Evolutionary conservation across 2,329 filamentous ascomycete genomes (phyloP).

Genomic region (Arthrocladium fulminans): DNA sequence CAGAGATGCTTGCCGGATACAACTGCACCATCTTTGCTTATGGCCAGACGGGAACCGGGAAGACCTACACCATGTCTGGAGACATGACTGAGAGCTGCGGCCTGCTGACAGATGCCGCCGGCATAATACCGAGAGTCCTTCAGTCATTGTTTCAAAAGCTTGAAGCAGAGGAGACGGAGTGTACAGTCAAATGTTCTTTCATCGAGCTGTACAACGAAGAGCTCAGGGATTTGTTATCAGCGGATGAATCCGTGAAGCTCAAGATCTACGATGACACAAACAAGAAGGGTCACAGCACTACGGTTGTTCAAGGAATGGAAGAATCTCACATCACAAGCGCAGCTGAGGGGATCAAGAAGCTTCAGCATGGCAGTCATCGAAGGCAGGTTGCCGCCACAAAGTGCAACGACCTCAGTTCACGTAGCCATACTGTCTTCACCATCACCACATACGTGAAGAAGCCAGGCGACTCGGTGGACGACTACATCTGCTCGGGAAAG

Average conservation of each 20-base stretch:
- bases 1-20: constrained; percentile 91
- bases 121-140: constrained; percentile 87
- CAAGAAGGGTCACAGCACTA: constrained; percentile 74
- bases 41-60: constrained; percentile 93
- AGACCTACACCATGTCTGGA: constrained; percentile 98
- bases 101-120: constrained; percentile 79
- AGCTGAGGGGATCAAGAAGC: constrained; percentile 73
- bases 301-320: constrained; percentile 94
- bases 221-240: constrained; percentile 74
- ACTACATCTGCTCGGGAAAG: constrained; percentile 84
- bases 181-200: constrained; percentile 92
- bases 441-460: constrained; percentile 87
- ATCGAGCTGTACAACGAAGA: constrained; percentile 99
- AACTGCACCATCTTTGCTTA: constrained; percentile 99
- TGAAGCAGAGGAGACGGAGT: constrained; percentile 68
- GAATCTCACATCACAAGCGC: constrained; percentile 86
- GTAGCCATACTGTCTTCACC: constrained; percentile 95
- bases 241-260: constrained; percentile 73
- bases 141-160: constrained; percentile 81
- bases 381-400: constrained; percentile 99
- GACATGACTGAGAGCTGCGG: constrained; percentile 85
- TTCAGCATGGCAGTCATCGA: constrained; percentile 83
- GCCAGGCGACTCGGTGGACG: constrained; percentile 71
- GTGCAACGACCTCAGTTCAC: constrained; percentile 94
- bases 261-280: constrained; percentile 92